Percentiles rank a stretch among this genome's conserved stretches.
These are phyloP conservation scores for Coemansia sp. DNA, from an alignment of 192 early-diverging fungal genomes.

Conservation along the genomic window DNA sequence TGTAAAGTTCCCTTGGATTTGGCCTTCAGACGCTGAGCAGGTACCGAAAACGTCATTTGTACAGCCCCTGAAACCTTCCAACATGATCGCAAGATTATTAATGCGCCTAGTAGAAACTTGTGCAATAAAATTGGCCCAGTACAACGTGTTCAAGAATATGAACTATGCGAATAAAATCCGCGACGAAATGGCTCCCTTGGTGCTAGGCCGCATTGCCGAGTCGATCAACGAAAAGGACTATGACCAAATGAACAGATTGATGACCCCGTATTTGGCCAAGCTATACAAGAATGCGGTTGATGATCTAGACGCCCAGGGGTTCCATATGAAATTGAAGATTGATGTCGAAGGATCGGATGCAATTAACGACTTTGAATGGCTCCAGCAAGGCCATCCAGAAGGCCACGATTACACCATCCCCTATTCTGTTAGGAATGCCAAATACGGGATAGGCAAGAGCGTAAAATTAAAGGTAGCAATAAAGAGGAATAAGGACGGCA, in stretches of 20 bases:
- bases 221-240: slow-evolving; percentile 22
- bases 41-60: neutral
- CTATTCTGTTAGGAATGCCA: neutral
- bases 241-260: slow-evolving; percentile 9
- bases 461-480: neutral
- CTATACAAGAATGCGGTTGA: slow-evolving; percentile 24
- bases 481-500: neutral
- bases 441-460: slow-evolving; percentile 4
- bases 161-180: slow-evolving; percentile 5
- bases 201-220: slow-evolving; percentile 6
- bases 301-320: slow-evolving; percentile 16
- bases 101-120: neutral
- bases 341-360: neutral
- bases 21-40: slow-evolving; percentile 16
- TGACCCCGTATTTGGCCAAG: slow-evolving; percentile 15
- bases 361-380: neutral
- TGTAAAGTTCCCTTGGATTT: slow-evolving; percentile 34
- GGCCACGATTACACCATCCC: slow-evolving; percentile 20
- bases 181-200: slow-evolving; percentile 14
- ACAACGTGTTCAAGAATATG: neutral
- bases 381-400: slow-evolving; percentile 11
- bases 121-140: neutral
- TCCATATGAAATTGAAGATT: slow-evolving; percentile 6
- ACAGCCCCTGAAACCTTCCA: neutral
- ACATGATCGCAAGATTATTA: neutral